phyloP scores from a whole-genome alignment of 257 asterid genomes.

The Gardenia jasminoides region DNA sequence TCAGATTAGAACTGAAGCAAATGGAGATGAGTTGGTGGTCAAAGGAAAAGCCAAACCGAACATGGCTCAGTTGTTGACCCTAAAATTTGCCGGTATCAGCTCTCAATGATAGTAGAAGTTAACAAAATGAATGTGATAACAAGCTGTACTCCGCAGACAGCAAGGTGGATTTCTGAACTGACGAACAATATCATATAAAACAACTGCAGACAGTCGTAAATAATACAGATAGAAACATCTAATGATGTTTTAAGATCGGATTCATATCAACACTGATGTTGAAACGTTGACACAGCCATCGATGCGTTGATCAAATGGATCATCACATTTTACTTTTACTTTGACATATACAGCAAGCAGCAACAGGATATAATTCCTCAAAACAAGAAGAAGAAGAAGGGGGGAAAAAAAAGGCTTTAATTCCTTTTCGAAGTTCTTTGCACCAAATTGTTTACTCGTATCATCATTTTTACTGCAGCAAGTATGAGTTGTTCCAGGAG shows the following conservation, averaged over 20 bases:
- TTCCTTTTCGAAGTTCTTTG: not conserved
- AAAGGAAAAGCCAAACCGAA: not conserved
- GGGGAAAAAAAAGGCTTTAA: too few relatives aligned
- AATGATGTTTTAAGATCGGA: not conserved
- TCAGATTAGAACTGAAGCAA: not conserved
- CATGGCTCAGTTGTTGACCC: not conserved
- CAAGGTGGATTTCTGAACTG: not conserved
- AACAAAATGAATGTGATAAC: too few relatives aligned
- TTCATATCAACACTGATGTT: not conserved
- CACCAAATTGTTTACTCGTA: not conserved
- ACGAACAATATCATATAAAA: not conserved
- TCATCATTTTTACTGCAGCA: not conserved
- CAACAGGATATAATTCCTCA: not conserved
- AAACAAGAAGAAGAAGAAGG: too few relatives aligned
- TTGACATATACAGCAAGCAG: not conserved
- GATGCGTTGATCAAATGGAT: not conserved
- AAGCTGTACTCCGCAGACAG: not conserved
- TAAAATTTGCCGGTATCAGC: too few relatives aligned
- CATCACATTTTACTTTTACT: not conserved
- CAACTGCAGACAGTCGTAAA: not conserved
- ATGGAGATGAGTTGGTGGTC: not conserved
- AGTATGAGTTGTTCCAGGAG: not conserved
- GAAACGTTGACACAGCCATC: not conserved
- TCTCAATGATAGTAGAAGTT: not conserved
- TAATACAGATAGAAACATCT: not conserved